phyloP scores from a whole-genome alignment of 768 basidiomycete species.

The Strobilomyces confusus region DNA sequence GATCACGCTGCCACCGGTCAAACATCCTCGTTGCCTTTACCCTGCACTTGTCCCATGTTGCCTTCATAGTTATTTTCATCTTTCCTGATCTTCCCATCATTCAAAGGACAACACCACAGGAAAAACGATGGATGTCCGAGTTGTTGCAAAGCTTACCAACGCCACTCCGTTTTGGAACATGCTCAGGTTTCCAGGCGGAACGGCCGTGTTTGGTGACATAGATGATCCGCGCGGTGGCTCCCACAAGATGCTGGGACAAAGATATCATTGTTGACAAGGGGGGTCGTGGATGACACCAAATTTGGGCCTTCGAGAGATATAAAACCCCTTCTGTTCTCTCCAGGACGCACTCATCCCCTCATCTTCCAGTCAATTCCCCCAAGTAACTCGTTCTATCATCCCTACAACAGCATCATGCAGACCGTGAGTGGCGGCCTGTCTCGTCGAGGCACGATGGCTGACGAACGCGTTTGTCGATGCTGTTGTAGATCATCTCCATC shows the following conservation, averaged over 20 bases:
- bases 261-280: background rate
- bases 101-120: too few species aligned
- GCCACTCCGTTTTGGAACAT: background rate
- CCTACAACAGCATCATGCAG: too few species aligned
- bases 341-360: background rate
- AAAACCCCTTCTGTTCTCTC: background rate
- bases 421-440: too few species aligned
- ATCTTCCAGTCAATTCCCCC: background rate
- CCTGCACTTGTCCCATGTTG: too few species aligned
- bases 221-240: background rate
- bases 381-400: background rate
- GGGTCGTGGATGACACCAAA: conserved; percentile 7
- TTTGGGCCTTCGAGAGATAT: conserved; percentile 1
- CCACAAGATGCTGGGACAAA: background rate
- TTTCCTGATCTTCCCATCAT: too few species aligned
- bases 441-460: too few species aligned
- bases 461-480: too few species aligned
- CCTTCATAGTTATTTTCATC: too few species aligned
- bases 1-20: too few species aligned
- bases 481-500: background rate
- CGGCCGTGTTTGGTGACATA: background rate
- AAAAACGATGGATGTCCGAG: background rate
- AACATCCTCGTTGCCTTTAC: too few species aligned
- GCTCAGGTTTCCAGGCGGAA: background rate
- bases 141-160: too few species aligned